Evolutionary conservation across 192 early-diverging fungal genomes (phyloP).

Genomic region (Backusella macrospora): DNA sequence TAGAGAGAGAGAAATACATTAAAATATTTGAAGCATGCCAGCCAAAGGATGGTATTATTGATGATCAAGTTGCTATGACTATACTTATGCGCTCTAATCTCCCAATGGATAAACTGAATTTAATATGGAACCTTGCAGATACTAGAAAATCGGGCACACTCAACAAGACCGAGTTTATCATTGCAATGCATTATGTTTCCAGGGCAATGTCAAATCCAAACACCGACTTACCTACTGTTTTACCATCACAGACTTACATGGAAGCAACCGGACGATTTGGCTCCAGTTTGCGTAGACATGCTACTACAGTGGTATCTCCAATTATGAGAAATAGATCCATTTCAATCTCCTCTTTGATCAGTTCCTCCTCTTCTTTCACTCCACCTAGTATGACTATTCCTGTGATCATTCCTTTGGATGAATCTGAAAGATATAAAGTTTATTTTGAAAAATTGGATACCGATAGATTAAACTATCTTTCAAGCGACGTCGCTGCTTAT

Average conservation of each 20-base stretch:
- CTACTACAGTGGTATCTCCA: constrained; percentile 31
- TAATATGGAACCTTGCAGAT: constrained; percentile 84
- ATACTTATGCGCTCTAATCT: constrained; percentile 85
- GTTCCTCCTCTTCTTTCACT: constrained; percentile 9
- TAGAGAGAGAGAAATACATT: constrained; percentile 63
- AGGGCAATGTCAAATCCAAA: constrained; percentile 70
- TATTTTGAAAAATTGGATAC: constrained; percentile 80
- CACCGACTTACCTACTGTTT: constrained; percentile 60
- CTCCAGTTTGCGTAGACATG: constrained; percentile 16
- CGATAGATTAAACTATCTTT: constrained; percentile 61
- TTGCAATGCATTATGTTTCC: constrained; percentile 87
- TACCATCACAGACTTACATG: constrained; percentile 66
- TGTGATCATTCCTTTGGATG: constrained; percentile 78
- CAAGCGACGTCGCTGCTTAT: constrained; percentile 48
- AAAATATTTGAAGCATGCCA: constrained; percentile 60
- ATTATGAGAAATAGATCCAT: constrained; percentile 11
- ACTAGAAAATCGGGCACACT: constrained; percentile 68
- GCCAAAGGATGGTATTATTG: constrained; percentile 57
- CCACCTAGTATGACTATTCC: neutral
- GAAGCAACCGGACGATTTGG: constrained; percentile 36
- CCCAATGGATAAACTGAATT: constrained; percentile 68
- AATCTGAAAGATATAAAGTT: constrained; percentile 69
- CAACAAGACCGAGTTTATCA: constrained; percentile 79
- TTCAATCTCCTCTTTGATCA: constrained; percentile 26
- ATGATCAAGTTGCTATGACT: constrained; percentile 70